Base-by-base conservation (phyloP, 176 grass and related monocot genomes). In the Elymus sibiricus region DNA sequence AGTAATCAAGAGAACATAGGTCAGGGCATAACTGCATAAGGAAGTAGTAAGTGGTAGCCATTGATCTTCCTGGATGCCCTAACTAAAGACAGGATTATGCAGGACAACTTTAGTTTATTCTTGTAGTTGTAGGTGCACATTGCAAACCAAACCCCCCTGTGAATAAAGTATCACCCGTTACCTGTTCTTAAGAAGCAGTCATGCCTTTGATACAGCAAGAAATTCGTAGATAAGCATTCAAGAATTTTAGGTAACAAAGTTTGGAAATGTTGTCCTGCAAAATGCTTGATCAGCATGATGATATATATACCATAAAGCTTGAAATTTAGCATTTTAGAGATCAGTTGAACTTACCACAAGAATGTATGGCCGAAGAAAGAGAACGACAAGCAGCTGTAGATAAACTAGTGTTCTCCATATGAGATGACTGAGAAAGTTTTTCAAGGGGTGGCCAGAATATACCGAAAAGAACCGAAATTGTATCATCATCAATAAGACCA, bases 131-230 rank as follows among this genome's bases (percentile, higher is more conserved):
- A 58, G 55, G 55, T 58, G 39, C 27, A 60, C 85, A 77, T n/a
- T 69, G 25, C 63, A 69, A 62, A 60, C 62, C 69, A 81, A 85
- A 85, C 13, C 44, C 47, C 17, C 25, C 69, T 44, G 35, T 58
- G 58, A 69, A 44, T 39, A 47, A 3, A 21, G 61, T 69, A 85
- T 38, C 58, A 47, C 40, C 64, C 7, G 26, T 87, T 89, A 85
- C 96, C 93, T 92, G 96, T 93, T 91, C 91, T 92, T 88, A 98
- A 77, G 86, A 92, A 98, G 90, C 96, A 98, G 24, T 98, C 96
- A 86, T 92, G 93, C 64, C 90, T 95, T 86, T 95, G 96, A 87
- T 86, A 98, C 28, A 84, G 88, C 60, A 95, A 87, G 76, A 98
- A 98, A 58, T 98, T 95, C 69, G 86, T 89, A 29, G 96, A 95